Base-by-base conservation (phyloP, 2,329 filamentous ascomycete genomes). In the Hypoxylon sp. region DNA sequence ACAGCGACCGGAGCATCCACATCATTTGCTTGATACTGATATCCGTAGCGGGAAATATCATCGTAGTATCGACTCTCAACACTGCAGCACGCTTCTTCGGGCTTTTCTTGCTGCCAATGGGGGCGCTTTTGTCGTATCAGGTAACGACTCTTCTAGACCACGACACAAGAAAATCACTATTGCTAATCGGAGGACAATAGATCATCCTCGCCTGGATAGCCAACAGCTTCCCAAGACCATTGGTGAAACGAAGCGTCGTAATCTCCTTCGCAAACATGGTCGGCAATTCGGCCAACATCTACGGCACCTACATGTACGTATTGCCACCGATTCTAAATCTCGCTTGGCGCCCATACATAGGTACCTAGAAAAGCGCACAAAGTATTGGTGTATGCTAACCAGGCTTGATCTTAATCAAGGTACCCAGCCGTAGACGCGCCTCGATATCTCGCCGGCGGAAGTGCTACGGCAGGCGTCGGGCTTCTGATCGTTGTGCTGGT, bases 221-320 rank as follows among this genome's bases (percentile, higher is more conserved):
- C 3, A 92, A 92, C 69, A 90, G 91, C 8, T 85, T 94, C 37
- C 90, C 91, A 0, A 92, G 91, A 78, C 90, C 91, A 1, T 78
- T 91, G 1, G 90, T 89, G 1, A 88, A 91, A 52, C 85, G 90
- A 1, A 91, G 91, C 3, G 86, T 87, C 1, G 86, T 86, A 3
- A 90, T 93, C 57, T 87, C 90, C 8, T 84, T 92, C n/a, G 80
- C 90, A 52, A 91, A 92, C 74, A 80, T 91, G 71, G 82, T 93
- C 46, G 91, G 90, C 0, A 91, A 91, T 75, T 86, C 78, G 8
- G 82, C 83, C 0, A 83, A 79, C 53, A 84, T 85, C 42, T 86
- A 85, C 54, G 80, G 76, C 42, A 78, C 79, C 4, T 85, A 85
- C 73, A 83, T 86, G 82, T 86, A 60, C 5, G 69, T 61, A 44